Conservation (phyloP, 75 land plant species). For the Adiantum capillusveneris region DNA sequence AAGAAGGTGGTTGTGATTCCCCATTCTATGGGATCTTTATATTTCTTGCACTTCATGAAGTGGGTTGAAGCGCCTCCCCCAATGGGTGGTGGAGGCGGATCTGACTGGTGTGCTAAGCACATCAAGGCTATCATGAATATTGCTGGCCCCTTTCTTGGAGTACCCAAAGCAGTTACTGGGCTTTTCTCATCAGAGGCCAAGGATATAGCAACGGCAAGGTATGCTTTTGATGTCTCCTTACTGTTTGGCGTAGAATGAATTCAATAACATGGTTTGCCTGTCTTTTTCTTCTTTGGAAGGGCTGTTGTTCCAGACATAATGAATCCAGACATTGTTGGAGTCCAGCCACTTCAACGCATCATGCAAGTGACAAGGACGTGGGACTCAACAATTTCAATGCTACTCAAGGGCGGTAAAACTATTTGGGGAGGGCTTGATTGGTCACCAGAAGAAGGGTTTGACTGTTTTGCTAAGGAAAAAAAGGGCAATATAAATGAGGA, state of each 20-base stretch:
- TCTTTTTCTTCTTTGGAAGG: slow-evolving; percentile 23
- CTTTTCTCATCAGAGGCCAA: slow-evolving; percentile 91
- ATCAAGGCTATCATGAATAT: slow-evolving; percentile 85
- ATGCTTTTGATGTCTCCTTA: not conserved
- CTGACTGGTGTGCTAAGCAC: slow-evolving; percentile 81
- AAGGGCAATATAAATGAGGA: not conserved
- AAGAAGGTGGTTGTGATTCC: slow-evolving; percentile 83
- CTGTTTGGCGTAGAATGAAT: not conserved
- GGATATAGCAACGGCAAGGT: slow-evolving; percentile 97
- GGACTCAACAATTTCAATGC: slow-evolving; percentile 69
- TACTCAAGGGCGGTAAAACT: slow-evolving; percentile 72
- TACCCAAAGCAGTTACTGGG: slow-evolving; percentile 85
- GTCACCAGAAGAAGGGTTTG: slow-evolving; percentile 68
- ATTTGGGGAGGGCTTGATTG: slow-evolving; percentile 72
- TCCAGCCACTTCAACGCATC: slow-evolving; percentile 59
- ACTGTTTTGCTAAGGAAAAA: slow-evolving; percentile 26
- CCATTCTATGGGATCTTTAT: slow-evolving; percentile 92
- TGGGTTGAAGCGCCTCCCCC: slow-evolving; percentile 98
- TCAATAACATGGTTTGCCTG: not conserved
- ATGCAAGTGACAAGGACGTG: slow-evolving; percentile 69
- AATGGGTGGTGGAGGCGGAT: slow-evolving; percentile 93
- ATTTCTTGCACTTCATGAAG: slow-evolving; percentile 90
- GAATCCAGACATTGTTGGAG: slow-evolving; percentile 56
- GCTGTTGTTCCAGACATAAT: slow-evolving; percentile 62
- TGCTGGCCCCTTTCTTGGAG: slow-evolving; percentile 88